A percentile compares a stretch with the other conserved stretches of the same genome.
phyloP scores from a whole-genome alignment of 208 protist genomes.

The Histomonas meleagridis region DNA sequence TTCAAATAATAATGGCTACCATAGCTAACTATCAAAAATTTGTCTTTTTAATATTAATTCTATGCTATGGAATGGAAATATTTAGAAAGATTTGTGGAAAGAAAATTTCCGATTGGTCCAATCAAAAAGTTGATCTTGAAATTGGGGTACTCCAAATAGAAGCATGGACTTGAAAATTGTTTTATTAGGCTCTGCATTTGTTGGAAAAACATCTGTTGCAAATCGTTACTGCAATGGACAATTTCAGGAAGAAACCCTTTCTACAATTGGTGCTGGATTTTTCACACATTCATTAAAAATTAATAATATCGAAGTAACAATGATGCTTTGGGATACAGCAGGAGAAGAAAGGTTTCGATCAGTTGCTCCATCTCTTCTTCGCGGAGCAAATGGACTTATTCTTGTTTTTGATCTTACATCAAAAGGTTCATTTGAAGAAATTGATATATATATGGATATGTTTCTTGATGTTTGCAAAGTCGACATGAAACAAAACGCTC shows the following conservation, averaged over 20 bases:
- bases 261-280: background rate
- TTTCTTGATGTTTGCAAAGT: background rate
- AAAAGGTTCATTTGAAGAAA: background rate
- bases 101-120: too few relatives aligned
- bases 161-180: background rate
- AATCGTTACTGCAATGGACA: background rate
- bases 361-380: background rate
- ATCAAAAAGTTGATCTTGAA: too few relatives aligned
- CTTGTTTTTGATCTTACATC: background rate
- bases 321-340: background rate
- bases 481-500: background rate
- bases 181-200: background rate
- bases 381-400: background rate
- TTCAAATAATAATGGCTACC: too few relatives aligned
- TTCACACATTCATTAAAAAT: background rate
- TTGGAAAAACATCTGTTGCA: background rate
- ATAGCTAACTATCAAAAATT: too few relatives aligned
- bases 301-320: background rate
- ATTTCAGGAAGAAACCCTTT: background rate
- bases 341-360: background rate
- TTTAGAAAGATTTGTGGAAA: too few relatives aligned
- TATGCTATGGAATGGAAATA: too few relatives aligned
- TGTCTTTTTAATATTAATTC: too few relatives aligned
- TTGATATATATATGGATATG: background rate
- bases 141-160: too few relatives aligned